phyloP scores from a whole-genome alignment of 768 basidiomycete genomes.

The Phaeolepiota aurea region DNA sequence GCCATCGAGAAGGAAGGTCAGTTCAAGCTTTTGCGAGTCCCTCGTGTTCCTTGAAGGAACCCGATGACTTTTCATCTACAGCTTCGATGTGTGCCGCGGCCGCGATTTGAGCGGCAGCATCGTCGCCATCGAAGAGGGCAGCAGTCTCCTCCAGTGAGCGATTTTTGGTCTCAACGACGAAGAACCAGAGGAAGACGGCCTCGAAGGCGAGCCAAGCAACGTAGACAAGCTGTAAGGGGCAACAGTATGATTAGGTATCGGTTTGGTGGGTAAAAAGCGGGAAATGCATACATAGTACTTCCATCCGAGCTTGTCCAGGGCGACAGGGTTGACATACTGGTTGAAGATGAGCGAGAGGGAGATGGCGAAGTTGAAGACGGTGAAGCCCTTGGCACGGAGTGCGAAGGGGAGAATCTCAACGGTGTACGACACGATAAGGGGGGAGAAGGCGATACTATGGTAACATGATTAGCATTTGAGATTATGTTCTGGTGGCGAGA shows the following conservation, averaged over 20 bases:
- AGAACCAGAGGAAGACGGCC: slow-evolving; percentile 56
- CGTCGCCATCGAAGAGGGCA: slow-evolving; percentile 68
- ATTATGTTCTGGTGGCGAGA: not conserved
- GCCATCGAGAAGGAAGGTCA: not conserved
- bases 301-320: slow-evolving; percentile 57
- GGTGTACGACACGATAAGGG: slow-evolving; percentile 81
- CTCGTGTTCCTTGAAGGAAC: slow-evolving; percentile 19
- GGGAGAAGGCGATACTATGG: slow-evolving; percentile 65
- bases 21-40: slow-evolving; percentile 1
- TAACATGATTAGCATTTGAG: slow-evolving; percentile 2
- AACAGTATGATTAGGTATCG: no score
- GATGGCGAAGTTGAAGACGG: slow-evolving; percentile 71
- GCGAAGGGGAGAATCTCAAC: slow-evolving; percentile 85
- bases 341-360: slow-evolving; percentile 82
- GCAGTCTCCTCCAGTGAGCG: slow-evolving; percentile 78
- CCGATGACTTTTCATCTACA: slow-evolving; percentile 26
- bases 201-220: slow-evolving; percentile 64
- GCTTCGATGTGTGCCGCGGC: slow-evolving; percentile 16
- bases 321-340: slow-evolving; percentile 83
- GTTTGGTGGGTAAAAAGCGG: no score
- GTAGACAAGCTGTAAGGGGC: slow-evolving; percentile 68
- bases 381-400: slow-evolving; percentile 83
- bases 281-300: no score
- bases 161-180: slow-evolving; percentile 64
- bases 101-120: slow-evolving; percentile 32